phyloP scores from a whole-genome alignment of 331 rosid species.

The Arachis monticola region DNA sequence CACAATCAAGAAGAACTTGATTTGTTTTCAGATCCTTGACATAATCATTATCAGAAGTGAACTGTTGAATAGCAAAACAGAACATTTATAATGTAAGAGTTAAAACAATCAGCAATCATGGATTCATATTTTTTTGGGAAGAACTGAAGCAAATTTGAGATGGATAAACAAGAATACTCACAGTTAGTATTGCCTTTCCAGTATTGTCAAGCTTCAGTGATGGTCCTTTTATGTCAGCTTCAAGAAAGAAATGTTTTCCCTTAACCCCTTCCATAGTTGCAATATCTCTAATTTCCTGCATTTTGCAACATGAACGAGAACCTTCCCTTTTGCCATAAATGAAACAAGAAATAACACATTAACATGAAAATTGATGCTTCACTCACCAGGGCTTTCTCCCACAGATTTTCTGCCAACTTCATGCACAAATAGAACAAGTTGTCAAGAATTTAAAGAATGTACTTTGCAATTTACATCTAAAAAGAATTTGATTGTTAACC shows the following conservation, averaged over 20 bases:
- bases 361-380: slow-evolving; percentile 21
- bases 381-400: slow-evolving; percentile 92
- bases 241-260: slow-evolving; percentile 86
- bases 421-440: slow-evolving; percentile 35
- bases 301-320: slow-evolving; percentile 24
- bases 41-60: slow-evolving; percentile 16
- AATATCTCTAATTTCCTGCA: slow-evolving; percentile 87
- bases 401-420: slow-evolving; percentile 80
- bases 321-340: slow-evolving; percentile 32
- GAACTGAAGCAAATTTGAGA: neutral
- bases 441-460: slow-evolving; percentile 42
- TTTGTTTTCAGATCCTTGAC: slow-evolving; percentile 2
- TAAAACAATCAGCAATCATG: neutral
- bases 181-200: slow-evolving; percentile 88
- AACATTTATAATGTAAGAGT: slow-evolving; percentile 2
- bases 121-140: too few species aligned
- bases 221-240: slow-evolving; percentile 83
- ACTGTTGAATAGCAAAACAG: neutral
- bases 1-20: slow-evolving; percentile 4
- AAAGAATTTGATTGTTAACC: slow-evolving; percentile 47
- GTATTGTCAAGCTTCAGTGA: slow-evolving; percentile 84
- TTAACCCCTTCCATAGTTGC: slow-evolving; percentile 67
- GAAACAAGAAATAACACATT: neutral
- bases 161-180: slow-evolving; percentile 44
- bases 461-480: slow-evolving; percentile 12